Evolutionary conservation across 2,329 filamentous ascomycete species (phyloP).

Genomic region (Scedosporium dehoogii): DNA sequence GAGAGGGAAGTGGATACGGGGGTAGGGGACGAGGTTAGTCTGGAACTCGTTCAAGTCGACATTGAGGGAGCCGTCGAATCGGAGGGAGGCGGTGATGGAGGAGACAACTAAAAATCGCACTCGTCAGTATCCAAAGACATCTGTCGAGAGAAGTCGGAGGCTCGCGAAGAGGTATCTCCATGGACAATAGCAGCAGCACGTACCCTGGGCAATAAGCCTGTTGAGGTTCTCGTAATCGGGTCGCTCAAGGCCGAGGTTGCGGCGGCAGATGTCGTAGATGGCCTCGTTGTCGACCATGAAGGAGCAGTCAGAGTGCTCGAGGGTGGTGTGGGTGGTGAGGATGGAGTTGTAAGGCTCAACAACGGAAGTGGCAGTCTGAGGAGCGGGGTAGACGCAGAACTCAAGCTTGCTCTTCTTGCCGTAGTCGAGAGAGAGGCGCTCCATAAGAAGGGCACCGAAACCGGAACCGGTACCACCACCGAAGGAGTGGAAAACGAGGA

Average conservation of each 20-base stretch:
- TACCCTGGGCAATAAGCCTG: conserved; percentile 94
- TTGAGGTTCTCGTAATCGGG: conserved; percentile 99
- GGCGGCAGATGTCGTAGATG: conserved; percentile 98
- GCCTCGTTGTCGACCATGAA: conserved; percentile 99
- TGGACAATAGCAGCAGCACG: neutral
- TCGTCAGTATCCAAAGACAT: conserved; percentile 16
- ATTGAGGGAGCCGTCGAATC: conserved; percentile 97
- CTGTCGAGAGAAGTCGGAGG: neutral
- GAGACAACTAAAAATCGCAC: conserved; percentile 63
- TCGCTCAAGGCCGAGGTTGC: conserved; percentile 93
- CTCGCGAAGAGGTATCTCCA: neutral
- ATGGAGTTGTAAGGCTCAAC: conserved; percentile 99
- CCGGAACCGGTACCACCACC: conserved; percentile 98
- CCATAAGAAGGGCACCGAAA: conserved; percentile 97
- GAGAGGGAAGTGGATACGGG: conserved; percentile 98
- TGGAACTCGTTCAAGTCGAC: conserved; percentile 99
- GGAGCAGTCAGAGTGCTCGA: conserved; percentile 98
- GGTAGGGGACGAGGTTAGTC: conserved; percentile 98
- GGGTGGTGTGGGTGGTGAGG: conserved; percentile 95
- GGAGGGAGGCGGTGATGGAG: conserved; percentile 95
- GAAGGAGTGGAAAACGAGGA: conserved; percentile 99
- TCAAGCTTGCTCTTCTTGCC: conserved; percentile 99
- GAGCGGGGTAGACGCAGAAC: conserved; percentile 98
- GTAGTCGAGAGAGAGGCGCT: conserved; percentile 97
- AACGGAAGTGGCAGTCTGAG: conserved; percentile 92